These are phyloP conservation scores for Pseudogymnoascus sp. DNA, from an alignment of 2,329 filamentous ascomycete genomes.

Conservation along the genomic window DNA sequence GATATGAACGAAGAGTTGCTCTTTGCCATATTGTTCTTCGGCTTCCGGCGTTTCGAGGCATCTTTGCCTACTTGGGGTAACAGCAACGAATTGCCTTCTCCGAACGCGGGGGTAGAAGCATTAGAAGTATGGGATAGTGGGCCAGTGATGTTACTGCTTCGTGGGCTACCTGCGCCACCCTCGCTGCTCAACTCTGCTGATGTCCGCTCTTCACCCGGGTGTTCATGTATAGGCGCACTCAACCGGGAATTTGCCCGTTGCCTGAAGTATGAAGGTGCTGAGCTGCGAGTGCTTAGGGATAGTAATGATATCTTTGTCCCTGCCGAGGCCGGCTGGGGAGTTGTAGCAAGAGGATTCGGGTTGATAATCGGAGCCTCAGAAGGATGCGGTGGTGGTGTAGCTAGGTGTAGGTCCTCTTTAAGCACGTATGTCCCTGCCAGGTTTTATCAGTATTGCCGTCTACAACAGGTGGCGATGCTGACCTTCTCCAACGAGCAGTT, in stretches of 20 bases:
- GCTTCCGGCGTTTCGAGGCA: slow-evolving; percentile 75
- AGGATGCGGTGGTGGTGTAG: slow-evolving; percentile 89
- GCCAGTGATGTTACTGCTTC: slow-evolving; percentile 35
- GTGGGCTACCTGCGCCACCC: slow-evolving; percentile 44
- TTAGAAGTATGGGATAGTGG: slow-evolving; percentile 21
- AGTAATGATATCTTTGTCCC: slow-evolving; percentile 81
- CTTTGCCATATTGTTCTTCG: slow-evolving; percentile 97
- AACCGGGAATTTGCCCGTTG: slow-evolving; percentile 43
- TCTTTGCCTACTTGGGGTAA: slow-evolving; percentile 58
- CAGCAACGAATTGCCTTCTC: slow-evolving; percentile 74
- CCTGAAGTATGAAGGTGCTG: slow-evolving; percentile 47
- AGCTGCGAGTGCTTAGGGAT: slow-evolving; percentile 25
- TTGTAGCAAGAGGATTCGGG: slow-evolving; percentile 84
- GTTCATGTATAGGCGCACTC: slow-evolving; percentile 50
- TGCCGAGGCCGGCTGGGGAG: slow-evolving; percentile 70
- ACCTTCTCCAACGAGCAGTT: slow-evolving; percentile 93
- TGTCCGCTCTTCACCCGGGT: slow-evolving; percentile 50
- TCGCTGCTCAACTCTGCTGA: slow-evolving; percentile 55
- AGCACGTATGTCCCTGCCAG: slow-evolving; percentile 74
- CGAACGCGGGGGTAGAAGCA: slow-evolving; percentile 60
- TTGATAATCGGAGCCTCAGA: slow-evolving; percentile 83
- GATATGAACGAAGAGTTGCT: slow-evolving; percentile 98
- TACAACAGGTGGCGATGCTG: slow-evolving; percentile 18
- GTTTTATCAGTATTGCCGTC: background rate
- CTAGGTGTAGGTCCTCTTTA: slow-evolving; percentile 83